These are phyloP conservation scores for Sequoiadendron giganteum DNA, from an alignment of 75 land plant genomes.

Conservation along the genomic window DNA sequence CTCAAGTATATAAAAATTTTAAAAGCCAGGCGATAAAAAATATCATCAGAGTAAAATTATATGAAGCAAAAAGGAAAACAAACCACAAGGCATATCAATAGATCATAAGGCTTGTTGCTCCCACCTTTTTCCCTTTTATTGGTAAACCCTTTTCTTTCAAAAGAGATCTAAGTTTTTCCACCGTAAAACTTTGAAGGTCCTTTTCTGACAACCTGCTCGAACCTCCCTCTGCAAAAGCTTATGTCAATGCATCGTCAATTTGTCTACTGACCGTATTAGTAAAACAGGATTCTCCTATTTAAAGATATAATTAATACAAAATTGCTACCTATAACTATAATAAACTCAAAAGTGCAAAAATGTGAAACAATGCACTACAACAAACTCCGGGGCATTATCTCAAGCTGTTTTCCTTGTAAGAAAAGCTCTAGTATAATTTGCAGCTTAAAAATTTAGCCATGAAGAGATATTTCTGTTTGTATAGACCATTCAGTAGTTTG, in stretches of 20 bases:
- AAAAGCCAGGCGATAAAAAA: background rate
- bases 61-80: background rate
- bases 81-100: background rate
- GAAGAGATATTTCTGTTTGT: background rate
- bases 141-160: slow-evolving; percentile 1
- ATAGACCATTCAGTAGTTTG: background rate
- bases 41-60: background rate
- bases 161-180: slow-evolving; percentile 4
- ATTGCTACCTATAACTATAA: background rate
- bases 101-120: background rate
- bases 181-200: slow-evolving; percentile 7
- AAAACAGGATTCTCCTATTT: background rate
- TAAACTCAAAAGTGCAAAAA: background rate
- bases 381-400: background rate
- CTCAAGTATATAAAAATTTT: background rate
- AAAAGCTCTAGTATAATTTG: background rate
- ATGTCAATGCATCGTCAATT: background rate
- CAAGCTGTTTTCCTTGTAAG: background rate
- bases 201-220: background rate
- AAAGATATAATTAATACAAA: background rate
- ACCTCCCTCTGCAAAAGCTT: background rate
- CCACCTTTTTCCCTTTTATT: slow-evolving; percentile 10
- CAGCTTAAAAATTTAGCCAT: background rate
- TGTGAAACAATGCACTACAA: background rate
- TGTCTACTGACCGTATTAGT: background rate